A percentile compares a stretch with the other conserved stretches of the same genome.
Evolutionary conservation across 345 rosid species (phyloP).

Genomic region (Dipteronia sinensis): DNA sequence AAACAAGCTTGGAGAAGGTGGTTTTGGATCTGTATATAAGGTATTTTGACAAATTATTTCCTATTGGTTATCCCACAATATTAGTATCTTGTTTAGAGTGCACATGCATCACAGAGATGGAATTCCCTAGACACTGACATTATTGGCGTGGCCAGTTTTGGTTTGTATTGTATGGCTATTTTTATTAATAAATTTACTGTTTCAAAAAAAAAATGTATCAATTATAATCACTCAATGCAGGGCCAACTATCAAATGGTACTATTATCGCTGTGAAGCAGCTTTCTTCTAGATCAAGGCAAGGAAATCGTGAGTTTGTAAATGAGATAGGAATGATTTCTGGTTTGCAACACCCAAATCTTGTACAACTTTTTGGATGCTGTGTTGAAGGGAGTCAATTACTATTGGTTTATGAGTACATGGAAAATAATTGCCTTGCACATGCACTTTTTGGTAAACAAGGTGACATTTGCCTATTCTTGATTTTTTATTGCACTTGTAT

Average conservation of each 20-base stretch:
- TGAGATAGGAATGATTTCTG: slow-evolving; percentile 69
- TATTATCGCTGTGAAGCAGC: slow-evolving; percentile 68
- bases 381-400: slow-evolving; percentile 56
- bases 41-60: slow-evolving; percentile 12
- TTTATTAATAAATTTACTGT: too few relatives aligned
- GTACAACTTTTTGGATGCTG: slow-evolving; percentile 73
- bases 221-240: slow-evolving; percentile 35
- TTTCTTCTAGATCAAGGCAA: slow-evolving; percentile 68
- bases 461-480: neutral
- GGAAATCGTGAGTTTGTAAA: slow-evolving; percentile 74
- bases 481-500: neutral
- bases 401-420: slow-evolving; percentile 68
- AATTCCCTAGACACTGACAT: neutral
- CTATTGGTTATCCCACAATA: too few relatives aligned
- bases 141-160: too few relatives aligned
- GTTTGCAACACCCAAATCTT: slow-evolving; percentile 73
- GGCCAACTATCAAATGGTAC: slow-evolving; percentile 56
- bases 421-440: slow-evolving; percentile 67
- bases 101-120: neutral
- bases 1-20: slow-evolving; percentile 55
- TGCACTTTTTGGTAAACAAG: slow-evolving; percentile 59
- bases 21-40: slow-evolving; percentile 55
- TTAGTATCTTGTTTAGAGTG: too few relatives aligned
- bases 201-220: slow-evolving; percentile 35
- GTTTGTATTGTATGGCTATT: too few relatives aligned